These are phyloP conservation scores for Casaregolazyma suthepensis DNA, from an alignment of 1,139 yeast species.

Conservation along the genomic window DNA sequence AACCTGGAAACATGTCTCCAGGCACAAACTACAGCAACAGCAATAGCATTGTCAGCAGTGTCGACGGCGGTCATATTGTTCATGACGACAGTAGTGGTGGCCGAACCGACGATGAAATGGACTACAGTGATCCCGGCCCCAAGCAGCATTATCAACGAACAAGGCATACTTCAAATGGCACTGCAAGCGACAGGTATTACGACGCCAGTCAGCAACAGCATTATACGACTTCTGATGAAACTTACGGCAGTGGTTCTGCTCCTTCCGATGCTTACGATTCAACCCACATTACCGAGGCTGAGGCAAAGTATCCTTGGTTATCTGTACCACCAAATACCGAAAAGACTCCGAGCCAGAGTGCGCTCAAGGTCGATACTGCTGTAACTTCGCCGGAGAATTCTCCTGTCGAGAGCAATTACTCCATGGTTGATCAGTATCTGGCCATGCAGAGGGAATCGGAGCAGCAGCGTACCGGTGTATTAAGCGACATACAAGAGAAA, in stretches of 20 bases:
- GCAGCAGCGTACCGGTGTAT: slow-evolving; percentile 1
- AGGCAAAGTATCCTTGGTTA: background rate
- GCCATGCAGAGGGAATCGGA: slow-evolving; percentile 8
- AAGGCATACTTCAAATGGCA: background rate
- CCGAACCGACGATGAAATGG: background rate
- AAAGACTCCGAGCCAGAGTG: background rate
- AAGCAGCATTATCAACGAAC: background rate
- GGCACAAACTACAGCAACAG: background rate
- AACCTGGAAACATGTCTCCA: background rate
- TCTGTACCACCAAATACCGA: background rate
- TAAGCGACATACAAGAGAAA: slow-evolving; percentile 1
- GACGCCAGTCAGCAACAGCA: background rate
- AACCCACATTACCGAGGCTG: background rate
- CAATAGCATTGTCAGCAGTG: background rate
- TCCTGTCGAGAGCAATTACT: slow-evolving; percentile 5
- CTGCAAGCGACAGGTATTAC: background rate
- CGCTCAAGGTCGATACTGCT: background rate
- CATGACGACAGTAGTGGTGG: background rate
- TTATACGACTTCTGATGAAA: background rate
- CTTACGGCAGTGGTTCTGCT: background rate
- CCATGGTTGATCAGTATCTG: slow-evolving; percentile 10
- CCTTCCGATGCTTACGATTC: background rate
- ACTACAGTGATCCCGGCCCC: background rate
- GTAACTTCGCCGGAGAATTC: background rate
- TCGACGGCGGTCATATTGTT: background rate